These are phyloP conservation scores for Papiliotrema laurentii DNA, from an alignment of 1,284 basidiomycete genomes.

Conservation along the genomic window DNA sequence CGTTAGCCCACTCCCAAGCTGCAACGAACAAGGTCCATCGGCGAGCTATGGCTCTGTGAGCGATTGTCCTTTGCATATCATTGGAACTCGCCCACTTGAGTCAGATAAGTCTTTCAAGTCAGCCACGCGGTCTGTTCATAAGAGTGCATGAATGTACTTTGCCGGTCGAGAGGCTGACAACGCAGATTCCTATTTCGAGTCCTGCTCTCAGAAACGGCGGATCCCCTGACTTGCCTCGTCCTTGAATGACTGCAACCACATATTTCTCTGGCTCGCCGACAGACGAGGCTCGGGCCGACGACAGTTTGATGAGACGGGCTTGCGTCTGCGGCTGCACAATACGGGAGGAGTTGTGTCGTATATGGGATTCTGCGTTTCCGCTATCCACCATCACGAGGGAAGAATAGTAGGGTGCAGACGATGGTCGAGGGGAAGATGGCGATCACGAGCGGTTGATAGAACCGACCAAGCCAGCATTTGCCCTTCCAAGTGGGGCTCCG, in stretches of 20 bases:
- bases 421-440: no score
- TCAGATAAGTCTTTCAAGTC: not conserved
- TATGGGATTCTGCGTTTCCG: no score
- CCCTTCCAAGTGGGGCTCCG: no score
- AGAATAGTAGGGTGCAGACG: no score
- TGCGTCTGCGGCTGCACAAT: no score
- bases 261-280: not conserved
- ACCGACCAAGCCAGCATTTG: no score
- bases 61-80: not conserved
- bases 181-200: not conserved
- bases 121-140: not conserved
- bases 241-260: not conserved
- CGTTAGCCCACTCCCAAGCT: not conserved
- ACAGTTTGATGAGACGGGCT: not conserved
- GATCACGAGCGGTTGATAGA: no score
- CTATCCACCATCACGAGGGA: no score
- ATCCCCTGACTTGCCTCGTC: not conserved
- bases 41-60: not conserved
- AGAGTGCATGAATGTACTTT: not conserved
- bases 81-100: not conserved
- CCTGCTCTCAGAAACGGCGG: not conserved
- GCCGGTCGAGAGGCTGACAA: conserved; percentile 2
- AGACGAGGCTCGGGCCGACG: not conserved
- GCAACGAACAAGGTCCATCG: not conserved
- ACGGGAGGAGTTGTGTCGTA: no score